Evolutionary conservation across 2,329 filamentous ascomycete species (phyloP).

Genomic region (Cladorrhinum sp.): DNA sequence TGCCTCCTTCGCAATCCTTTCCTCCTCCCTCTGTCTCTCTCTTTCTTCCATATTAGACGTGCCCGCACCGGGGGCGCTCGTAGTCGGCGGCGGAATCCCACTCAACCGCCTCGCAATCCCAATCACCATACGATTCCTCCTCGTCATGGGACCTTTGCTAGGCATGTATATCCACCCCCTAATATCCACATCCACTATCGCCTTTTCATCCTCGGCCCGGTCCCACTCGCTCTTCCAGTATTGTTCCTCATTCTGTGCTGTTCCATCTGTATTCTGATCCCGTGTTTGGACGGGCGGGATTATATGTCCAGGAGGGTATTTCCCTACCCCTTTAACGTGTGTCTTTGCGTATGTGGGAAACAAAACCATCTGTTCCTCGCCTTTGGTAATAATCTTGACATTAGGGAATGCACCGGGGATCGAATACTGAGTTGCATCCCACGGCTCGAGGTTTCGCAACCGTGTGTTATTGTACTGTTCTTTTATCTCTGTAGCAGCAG

Average conservation of each 20-base stretch:
- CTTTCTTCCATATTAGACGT: constrained; percentile 38
- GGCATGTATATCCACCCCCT: constrained; percentile 93
- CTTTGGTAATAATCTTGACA: constrained; percentile 73
- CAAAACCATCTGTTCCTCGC: constrained; percentile 87
- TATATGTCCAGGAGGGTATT: constrained; percentile 31
- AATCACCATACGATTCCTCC: constrained; percentile 82
- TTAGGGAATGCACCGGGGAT: constrained; percentile 81
- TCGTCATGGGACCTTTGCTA: constrained; percentile 76
- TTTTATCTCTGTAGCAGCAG: constrained; percentile 56
- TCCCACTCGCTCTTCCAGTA: constrained; percentile 81
- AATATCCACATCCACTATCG: constrained; percentile 90
- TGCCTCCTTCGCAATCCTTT: constrained; percentile 71
- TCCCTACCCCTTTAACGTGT: constrained; percentile 54
- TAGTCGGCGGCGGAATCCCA: constrained; percentile 70
- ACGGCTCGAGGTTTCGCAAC: constrained; percentile 35
- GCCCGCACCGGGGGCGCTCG: constrained; percentile 8
- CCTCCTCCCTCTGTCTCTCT: constrained; percentile 53
- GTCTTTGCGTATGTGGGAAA: constrained; percentile 90
- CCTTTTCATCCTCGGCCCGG: constrained; percentile 73
- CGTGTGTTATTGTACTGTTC: constrained; percentile 58
- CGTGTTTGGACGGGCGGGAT: constrained; percentile 19
- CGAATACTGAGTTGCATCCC: constrained; percentile 38
- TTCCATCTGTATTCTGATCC: neutral
- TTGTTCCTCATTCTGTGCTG: constrained; percentile 55
- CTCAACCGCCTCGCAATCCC: constrained; percentile 84